Conservation (phyloP, 2,329 filamentous ascomycete genomes). For the Xylariaceae sp. region DNA sequence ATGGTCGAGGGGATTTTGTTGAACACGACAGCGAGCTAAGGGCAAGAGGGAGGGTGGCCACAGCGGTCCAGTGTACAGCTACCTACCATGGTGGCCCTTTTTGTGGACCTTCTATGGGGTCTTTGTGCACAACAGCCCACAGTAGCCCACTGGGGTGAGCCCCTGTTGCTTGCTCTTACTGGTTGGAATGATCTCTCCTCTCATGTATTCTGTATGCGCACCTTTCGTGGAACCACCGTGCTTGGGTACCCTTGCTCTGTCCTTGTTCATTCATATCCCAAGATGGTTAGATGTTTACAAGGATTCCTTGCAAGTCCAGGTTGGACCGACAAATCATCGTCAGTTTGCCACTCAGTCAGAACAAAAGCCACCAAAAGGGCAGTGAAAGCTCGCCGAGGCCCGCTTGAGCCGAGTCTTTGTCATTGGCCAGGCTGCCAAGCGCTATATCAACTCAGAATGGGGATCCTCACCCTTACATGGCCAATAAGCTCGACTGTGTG, state of each 20-base stretch:
- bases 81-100: background rate
- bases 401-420: background rate
- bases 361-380: constrained; percentile 2
- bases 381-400: no score
- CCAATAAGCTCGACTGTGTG: constrained; percentile 13
- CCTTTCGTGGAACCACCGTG: background rate
- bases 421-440: constrained; percentile 14
- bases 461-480: constrained; percentile 14
- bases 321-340: constrained; percentile 11
- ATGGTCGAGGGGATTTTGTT: constrained; percentile 21
- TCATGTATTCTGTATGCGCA: background rate
- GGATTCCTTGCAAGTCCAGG: constrained; percentile 10
- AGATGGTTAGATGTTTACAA: constrained; percentile 12
- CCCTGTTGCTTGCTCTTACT: constrained; percentile 14
- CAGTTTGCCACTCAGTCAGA: constrained; percentile 11
- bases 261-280: constrained; percentile 8
- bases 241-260: constrained; percentile 4
- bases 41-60: constrained; percentile 13
- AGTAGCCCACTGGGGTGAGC: constrained; percentile 3
- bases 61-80: constrained; percentile 5
- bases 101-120: background rate
- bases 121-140: background rate
- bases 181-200: no score
- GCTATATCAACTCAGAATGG: constrained; percentile 18
- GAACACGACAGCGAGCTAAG: constrained; percentile 12